Evolutionary conservation across 257 asterid species (phyloP), one percentile per base, ranked within the genome.

Genomic region (Cinchona pubescens): DNA sequence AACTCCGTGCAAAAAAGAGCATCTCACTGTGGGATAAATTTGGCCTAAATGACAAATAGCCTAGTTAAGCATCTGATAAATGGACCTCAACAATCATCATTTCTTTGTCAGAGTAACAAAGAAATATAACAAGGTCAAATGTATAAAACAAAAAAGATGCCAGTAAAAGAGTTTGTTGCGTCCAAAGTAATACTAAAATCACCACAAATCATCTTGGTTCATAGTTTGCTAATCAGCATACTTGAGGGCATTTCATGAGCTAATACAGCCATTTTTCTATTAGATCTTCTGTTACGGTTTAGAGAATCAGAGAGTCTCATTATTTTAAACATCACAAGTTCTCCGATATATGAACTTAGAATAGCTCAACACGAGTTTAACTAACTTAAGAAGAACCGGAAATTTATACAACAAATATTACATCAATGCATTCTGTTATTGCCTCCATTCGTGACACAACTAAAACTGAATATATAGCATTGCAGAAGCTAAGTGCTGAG

Each of bases 401-500:
- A 42, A 72, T 72, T 72, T 18, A 59, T 7, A 13, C 10, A 14
- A 29, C 14, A 32, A n/a, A 34, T 56, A 30, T 68, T 56, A 25
- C n/a, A 59, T 72, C 18, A 56, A 14, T 18, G 8, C 38, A 59
- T 55, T 73, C 11, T 40, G 12, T 14, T 42, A 25, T 69, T 45
- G 12, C 58, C 27, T 27, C 35, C 68, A 63, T 32, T 12, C 65
- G 38, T 16, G 59, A n/a, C 74, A 55, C 51, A 7, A 19, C 56
- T 13, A 11, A 15, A 21, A 49, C 13, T 18, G 27, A 42, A 64
- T 53, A 72, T 42, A 71, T 29, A 67, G 59, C 73, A 63, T 7
- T 30, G 75, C 42, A 71, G 61, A 73, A 74, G n/a, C 61, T n/a
- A 88, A 79, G 84, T 79, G 85, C 90, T 85, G 83, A 88, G 89